phyloP scores from a whole-genome alignment of 768 basidiomycete genomes.

The Lactifluus piperatus region DNA sequence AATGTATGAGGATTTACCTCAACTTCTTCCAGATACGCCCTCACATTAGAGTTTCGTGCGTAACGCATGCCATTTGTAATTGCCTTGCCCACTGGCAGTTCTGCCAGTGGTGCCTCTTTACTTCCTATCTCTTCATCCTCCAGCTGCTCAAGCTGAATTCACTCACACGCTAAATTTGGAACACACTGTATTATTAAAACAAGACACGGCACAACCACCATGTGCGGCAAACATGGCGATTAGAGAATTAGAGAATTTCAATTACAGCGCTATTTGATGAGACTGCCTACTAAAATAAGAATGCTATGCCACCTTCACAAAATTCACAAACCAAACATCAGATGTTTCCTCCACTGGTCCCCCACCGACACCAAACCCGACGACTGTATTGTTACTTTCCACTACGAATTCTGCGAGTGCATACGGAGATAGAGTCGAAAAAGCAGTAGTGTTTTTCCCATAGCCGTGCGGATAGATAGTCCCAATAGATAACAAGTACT shows the following conservation, averaged over 20 bases:
- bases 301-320: neutral
- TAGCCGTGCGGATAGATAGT: slow-evolving; percentile 10
- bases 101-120: too few relatives aligned
- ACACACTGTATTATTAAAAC: too few relatives aligned
- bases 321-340: slow-evolving; percentile 11
- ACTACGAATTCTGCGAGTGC: neutral
- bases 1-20: too few relatives aligned
- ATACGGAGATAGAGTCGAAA: neutral
- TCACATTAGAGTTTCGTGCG: too few relatives aligned
- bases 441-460: slow-evolving; percentile 7
- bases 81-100: too few relatives aligned
- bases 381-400: neutral
- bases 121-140: too few relatives aligned
- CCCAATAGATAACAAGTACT: neutral
- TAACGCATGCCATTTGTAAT: too few relatives aligned
- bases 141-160: too few relatives aligned
- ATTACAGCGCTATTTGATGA: neutral
- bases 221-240: neutral
- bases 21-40: too few relatives aligned
- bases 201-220: neutral
- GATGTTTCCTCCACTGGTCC: neutral
- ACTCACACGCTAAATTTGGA: too few relatives aligned
- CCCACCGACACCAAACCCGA: neutral
- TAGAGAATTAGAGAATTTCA: neutral
- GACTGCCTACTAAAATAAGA: too few relatives aligned